These are phyloP conservation scores for Suhomyces chickasaworum DNA, from an alignment of 1,139 yeast genomes.

Conservation along the genomic window DNA sequence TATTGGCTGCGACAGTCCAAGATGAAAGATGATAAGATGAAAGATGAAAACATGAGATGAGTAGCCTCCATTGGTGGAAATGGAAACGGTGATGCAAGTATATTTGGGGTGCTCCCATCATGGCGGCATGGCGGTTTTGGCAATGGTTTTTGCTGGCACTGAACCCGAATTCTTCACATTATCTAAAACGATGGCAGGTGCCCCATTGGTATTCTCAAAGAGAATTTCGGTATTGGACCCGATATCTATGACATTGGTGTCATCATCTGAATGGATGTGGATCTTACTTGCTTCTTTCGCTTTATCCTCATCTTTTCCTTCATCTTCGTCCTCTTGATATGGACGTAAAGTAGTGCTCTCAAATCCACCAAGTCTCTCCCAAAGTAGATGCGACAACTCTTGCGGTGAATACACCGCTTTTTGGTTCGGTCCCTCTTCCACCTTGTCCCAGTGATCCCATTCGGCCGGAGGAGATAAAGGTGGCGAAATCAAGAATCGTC, in stretches of 20 bases:
- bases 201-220: slow-evolving; percentile 41
- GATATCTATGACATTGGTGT: slow-evolving; percentile 19
- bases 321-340: slow-evolving; percentile 24
- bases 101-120: too few relatives aligned
- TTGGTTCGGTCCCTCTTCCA: slow-evolving; percentile 47
- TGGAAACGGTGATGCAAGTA: not conserved
- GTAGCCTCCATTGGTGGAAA: too few relatives aligned
- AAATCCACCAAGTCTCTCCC: slow-evolving; percentile 49
- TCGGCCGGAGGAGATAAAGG: slow-evolving; percentile 51
- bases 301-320: too few relatives aligned
- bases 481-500: slow-evolving; percentile 48
- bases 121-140: slow-evolving; percentile 29
- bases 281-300: slow-evolving; percentile 15
- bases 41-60: too few relatives aligned
- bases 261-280: not conserved
- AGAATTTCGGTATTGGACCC: slow-evolving; percentile 36
- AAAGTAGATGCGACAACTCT: slow-evolving; percentile 44
- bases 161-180: slow-evolving; percentile 17
- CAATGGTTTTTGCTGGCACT: slow-evolving; percentile 13
- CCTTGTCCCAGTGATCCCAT: slow-evolving; percentile 49
- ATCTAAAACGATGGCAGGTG: slow-evolving; percentile 44
- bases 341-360: slow-evolving; percentile 40
- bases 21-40: too few relatives aligned
- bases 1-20: too few relatives aligned
- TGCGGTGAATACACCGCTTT: slow-evolving; percentile 41